Evolutionary conservation across 2,329 filamentous ascomycete species (phyloP).

Genomic region (Arachnopeziza araneosa): DNA sequence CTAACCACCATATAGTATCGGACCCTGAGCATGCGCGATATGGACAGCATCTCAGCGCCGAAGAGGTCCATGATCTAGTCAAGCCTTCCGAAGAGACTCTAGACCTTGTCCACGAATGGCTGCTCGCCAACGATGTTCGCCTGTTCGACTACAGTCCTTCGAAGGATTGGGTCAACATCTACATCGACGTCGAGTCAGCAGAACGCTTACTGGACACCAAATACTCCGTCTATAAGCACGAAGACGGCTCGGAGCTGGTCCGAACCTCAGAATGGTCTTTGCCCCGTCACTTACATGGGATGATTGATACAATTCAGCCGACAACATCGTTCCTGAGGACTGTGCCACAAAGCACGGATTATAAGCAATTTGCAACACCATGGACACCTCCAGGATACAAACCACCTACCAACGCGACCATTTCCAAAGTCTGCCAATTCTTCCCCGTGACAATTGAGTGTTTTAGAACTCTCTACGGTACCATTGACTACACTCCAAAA

Average conservation of each 20-base stretch:
- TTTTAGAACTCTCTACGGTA: constrained; percentile 20
- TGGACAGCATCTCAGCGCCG: constrained; percentile 45
- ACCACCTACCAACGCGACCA: constrained; percentile 4
- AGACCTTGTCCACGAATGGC: constrained; percentile 49
- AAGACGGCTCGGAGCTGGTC: constrained; percentile 44
- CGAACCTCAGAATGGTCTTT: constrained; percentile 53
- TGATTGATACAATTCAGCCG: constrained; percentile 55
- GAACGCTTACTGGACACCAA: constrained; percentile 50
- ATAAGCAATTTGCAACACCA: constrained; percentile 5
- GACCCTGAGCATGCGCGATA: constrained; percentile 48
- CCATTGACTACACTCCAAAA: constrained; percentile 15
- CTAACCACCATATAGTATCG: constrained; percentile 34
- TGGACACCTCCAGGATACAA: constrained; percentile 7
- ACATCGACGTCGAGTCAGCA: constrained; percentile 44
- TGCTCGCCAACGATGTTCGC: constrained; percentile 45
- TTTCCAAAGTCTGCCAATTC: constrained; percentile 57
- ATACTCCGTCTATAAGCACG: constrained; percentile 47
- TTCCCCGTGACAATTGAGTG: constrained; percentile 18
- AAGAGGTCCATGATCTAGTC: constrained; percentile 48
- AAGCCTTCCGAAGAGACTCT: constrained; percentile 46
- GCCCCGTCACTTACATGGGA: constrained; percentile 48
- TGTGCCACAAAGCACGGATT: constrained; percentile 5
- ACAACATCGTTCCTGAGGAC: constrained; percentile 53
- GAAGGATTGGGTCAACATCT: constrained; percentile 51
- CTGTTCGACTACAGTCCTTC: constrained; percentile 41